Conservation (phyloP, 148 eudicot genomes). For the Fagopyrum esculentum region DNA sequence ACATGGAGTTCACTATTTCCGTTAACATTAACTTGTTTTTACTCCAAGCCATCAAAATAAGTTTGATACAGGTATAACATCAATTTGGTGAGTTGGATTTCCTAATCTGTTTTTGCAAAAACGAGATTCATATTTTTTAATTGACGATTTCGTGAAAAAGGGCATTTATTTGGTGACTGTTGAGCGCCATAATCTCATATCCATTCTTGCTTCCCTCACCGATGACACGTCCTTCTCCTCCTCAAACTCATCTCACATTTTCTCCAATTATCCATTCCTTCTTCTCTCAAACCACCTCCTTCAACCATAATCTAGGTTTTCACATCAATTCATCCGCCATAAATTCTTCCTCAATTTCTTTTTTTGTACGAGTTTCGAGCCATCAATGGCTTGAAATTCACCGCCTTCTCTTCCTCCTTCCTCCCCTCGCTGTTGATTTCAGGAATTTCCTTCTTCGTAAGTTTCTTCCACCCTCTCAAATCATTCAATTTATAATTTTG, state of each 20-base stretch:
- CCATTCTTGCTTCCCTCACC: neutral
- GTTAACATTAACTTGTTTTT: too few relatives aligned
- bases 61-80: too few relatives aligned
- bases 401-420: neutral
- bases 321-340: neutral
- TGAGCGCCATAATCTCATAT: too few relatives aligned
- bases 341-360: neutral
- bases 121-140: too few relatives aligned
- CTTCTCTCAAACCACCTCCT: neutral
- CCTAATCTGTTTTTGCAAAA: too few relatives aligned
- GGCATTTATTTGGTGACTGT: too few relatives aligned
- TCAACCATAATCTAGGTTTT: neutral
- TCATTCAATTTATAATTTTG: neutral
- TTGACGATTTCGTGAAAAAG: too few relatives aligned
- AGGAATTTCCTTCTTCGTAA: neutral
- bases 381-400: constrained; percentile 15
- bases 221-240: constrained; percentile 6
- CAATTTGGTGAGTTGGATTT: too few relatives aligned
- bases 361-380: neutral
- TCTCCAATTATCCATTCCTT: constrained; percentile 14
- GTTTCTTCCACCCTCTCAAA: neutral
- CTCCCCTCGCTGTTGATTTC: neutral
- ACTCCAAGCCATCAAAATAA: too few relatives aligned
- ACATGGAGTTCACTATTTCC: too few relatives aligned
- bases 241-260: constrained; percentile 15